These are phyloP conservation scores for Fusarium albidum DNA, from an alignment of 2,329 filamentous ascomycete species.

Conservation along the genomic window DNA sequence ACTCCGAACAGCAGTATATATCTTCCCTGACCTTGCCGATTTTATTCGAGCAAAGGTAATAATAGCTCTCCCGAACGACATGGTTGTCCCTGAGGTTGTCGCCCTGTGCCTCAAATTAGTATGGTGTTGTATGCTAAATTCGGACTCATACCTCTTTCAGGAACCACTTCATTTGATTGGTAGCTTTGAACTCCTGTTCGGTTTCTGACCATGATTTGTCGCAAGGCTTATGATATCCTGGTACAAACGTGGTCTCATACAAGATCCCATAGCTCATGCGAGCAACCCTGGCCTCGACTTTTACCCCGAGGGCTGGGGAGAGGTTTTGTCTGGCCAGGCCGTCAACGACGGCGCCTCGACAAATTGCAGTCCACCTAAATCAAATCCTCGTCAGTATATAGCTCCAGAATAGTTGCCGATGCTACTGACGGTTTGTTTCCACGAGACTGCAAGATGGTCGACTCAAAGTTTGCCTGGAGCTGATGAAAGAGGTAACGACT, in stretches of 20 bases:
- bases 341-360: constrained; percentile 44
- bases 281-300: constrained; percentile 36
- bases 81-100: constrained; percentile 6
- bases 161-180: constrained; percentile 42
- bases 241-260: accelerated
- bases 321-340: constrained; percentile 23
- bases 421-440: constrained; percentile 46
- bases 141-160: constrained; percentile 24
- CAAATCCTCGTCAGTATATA: background rate
- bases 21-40: accelerated
- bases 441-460: constrained; percentile 42
- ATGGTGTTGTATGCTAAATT: background rate
- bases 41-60: accelerated
- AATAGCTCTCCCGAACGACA: background rate
- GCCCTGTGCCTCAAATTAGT: constrained; percentile 2
- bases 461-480: constrained; percentile 10
- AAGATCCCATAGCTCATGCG: constrained; percentile 40
- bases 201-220: constrained; percentile 28
- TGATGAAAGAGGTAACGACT: constrained; percentile 40
- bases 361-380: constrained; percentile 46
- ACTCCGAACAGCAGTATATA: background rate
- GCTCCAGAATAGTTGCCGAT: background rate
- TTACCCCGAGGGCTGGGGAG: background rate
- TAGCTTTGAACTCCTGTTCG: background rate
- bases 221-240: background rate